These are phyloP conservation scores for Chalciporus piperatus DNA, from an alignment of 768 basidiomycete genomes.

Conservation along the genomic window DNA sequence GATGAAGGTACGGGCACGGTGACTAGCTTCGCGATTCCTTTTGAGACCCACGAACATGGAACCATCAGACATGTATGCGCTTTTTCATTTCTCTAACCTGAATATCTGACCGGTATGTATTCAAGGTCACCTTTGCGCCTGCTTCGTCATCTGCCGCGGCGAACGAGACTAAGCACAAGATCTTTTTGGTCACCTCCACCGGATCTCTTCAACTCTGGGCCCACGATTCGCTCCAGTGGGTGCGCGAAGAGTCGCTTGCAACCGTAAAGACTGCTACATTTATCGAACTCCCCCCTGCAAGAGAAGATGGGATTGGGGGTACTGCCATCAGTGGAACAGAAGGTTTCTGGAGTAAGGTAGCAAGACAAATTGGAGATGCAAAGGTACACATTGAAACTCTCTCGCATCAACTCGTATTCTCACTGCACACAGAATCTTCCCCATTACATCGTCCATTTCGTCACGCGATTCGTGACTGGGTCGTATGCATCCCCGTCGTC, in stretches of 20 bases:
- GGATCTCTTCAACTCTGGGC: slow-evolving; percentile 78
- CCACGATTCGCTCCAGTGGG: slow-evolving; percentile 61
- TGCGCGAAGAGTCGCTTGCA: slow-evolving; percentile 76
- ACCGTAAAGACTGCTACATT: slow-evolving; percentile 62
- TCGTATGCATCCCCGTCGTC: slow-evolving; percentile 52
- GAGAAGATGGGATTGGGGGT: slow-evolving; percentile 21
- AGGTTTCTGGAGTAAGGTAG: slow-evolving; percentile 46
- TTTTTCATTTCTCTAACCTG: slow-evolving; percentile 1
- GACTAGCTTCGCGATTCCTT: slow-evolving; percentile 57
- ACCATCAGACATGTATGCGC: slow-evolving; percentile 60
- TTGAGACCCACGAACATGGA: slow-evolving; percentile 65
- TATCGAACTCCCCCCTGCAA: slow-evolving; percentile 70
- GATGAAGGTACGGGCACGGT: slow-evolving; percentile 44
- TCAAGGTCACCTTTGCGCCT: slow-evolving; percentile 50
- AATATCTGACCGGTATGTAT: background rate
- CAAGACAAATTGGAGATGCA: slow-evolving; percentile 56
- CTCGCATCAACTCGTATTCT: background rate
- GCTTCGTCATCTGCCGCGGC: slow-evolving; percentile 38
- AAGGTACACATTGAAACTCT: slow-evolving; percentile 39
- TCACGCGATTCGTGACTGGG: slow-evolving; percentile 67
- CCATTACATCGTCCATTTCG: slow-evolving; percentile 61
- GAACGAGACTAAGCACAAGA: slow-evolving; percentile 35
- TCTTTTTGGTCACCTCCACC: slow-evolving; percentile 67
- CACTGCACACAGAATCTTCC: slow-evolving; percentile 60
- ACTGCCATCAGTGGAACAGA: slow-evolving; percentile 31